Evolutionary conservation across 768 basidiomycete genomes (phyloP), one percentile per base, ranked within the genome.

Genomic region (Tylopilus subfusipes): DNA sequence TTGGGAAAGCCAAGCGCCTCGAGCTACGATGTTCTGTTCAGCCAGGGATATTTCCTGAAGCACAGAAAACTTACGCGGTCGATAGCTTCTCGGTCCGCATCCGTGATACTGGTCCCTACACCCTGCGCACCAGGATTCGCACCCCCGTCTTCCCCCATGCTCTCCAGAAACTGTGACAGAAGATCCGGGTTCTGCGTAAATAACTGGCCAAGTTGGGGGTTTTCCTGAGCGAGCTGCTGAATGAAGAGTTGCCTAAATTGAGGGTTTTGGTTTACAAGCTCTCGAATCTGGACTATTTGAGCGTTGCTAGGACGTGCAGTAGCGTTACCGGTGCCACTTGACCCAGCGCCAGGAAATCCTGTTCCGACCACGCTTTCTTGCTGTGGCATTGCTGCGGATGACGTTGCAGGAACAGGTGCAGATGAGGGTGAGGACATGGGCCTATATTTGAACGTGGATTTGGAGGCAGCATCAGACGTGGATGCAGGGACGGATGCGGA

Each of bases 1-100:
- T 44, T 44, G 10, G 53, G 48, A 34, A 49, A 54, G 22, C 53
- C 53, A 2, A 54, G 25, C 18, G 27, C 53, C 12, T 49, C 48
- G 9, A 54, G 53, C 53, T 54, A 29, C 27, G n/a, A 14, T 6
- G 14, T 18, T 36, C 30, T 2, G 18, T 6, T 34, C 13, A 54
- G 33, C 8, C 22, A 13, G 18, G 12, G 12, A 29, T 0, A 16
- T 2, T 8, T 4, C 11, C 6, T 6, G 14, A 29, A 6, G 21
- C 3, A 22, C 1, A 11, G 13, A 38, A 54, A 30, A 38, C 48
- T 36, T 14, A 54, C 53, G 21, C 53, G 53, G 21, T 38, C 53
- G 21, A 54, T 38, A 21, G 42, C 48, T 2, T 5, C 34, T 16
- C 5, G 19, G 25, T 54, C 53, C 19, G 53, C 47, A 10, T 34